Percentiles rank a stretch among this genome's conserved stretches.
Conservation (phyloP, 2,329 filamentous ascomycete species). For the Peltaster fructicola region DNA sequence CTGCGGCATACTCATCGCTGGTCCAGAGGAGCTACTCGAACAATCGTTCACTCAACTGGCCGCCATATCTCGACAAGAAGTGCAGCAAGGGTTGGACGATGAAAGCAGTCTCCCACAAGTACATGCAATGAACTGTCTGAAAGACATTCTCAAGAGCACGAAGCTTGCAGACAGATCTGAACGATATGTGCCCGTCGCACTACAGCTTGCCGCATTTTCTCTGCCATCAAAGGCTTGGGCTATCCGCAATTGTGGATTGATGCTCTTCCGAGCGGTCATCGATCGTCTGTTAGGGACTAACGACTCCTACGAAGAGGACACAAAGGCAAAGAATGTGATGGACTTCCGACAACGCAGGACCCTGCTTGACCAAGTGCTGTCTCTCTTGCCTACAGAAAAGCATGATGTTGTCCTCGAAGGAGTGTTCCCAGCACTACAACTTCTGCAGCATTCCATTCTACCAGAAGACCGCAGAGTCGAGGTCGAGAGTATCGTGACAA, state of each 20-base stretch:
- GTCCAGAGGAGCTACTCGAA: constrained; percentile 39
- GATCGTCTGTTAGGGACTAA: constrained; percentile 61
- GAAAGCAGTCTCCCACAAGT: constrained; percentile 63
- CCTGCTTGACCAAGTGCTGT: constrained; percentile 45
- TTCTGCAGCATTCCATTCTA: constrained; percentile 54
- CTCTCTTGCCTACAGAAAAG: constrained; percentile 31
- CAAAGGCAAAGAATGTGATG: constrained; percentile 34
- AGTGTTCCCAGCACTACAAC: constrained; percentile 69
- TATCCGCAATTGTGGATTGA: constrained; percentile 79
- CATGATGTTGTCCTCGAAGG: constrained; percentile 33
- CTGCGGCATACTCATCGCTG: constrained; percentile 58
- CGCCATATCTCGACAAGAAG: constrained; percentile 31
- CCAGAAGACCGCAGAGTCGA: constrained; percentile 38
- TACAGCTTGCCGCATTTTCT: constrained; percentile 64
- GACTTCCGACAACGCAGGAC: constrained; percentile 53
- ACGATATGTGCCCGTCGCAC: constrained; percentile 50
- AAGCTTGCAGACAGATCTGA: constrained; percentile 57
- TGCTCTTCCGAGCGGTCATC: constrained; percentile 73
- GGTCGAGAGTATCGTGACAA: constrained; percentile 40
- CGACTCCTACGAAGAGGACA: constrained; percentile 43
- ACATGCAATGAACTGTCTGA: constrained; percentile 84
- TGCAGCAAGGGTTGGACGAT: constrained; percentile 18
- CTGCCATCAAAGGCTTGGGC: constrained; percentile 78
- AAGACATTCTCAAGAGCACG: constrained; percentile 77
- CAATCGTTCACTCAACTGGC: constrained; percentile 46